A percentile compares a stretch with the other conserved stretches of the same genome.
Evolutionary conservation across 2,329 filamentous ascomycete species (phyloP).

Genomic region (Parastagonospora avenae): DNA sequence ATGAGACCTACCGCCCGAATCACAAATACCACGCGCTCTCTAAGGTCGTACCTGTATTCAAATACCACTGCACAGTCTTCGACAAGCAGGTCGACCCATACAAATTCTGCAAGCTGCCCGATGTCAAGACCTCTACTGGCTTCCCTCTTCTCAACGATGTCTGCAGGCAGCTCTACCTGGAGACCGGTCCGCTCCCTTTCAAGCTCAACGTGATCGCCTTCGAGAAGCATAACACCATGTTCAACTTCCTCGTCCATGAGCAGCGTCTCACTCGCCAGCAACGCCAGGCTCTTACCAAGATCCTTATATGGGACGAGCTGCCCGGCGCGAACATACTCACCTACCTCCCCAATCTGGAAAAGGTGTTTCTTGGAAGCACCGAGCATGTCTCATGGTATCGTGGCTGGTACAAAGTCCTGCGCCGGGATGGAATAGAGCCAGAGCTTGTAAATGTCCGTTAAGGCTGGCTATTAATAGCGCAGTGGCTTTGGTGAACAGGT

Average conservation of each 20-base stretch:
- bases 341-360: constrained; percentile 26
- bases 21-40: background rate
- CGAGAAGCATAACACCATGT: constrained; percentile 24
- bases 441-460: constrained; percentile 1
- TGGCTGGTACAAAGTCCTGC: constrained; percentile 24
- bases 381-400: constrained; percentile 2
- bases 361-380: constrained; percentile 16
- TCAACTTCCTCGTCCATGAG: constrained; percentile 35
- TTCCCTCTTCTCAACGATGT: constrained; percentile 31
- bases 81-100: constrained; percentile 17
- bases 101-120: background rate
- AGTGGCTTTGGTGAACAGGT: too few species aligned
- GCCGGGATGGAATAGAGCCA: constrained; percentile 18
- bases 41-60: constrained; percentile 21
- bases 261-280: constrained; percentile 25
- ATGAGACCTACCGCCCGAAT: constrained; percentile 21
- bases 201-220: constrained; percentile 31
- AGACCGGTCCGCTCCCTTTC: constrained; percentile 35
- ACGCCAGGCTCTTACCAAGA: constrained; percentile 21
- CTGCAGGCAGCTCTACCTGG: constrained; percentile 36
- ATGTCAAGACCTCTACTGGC: constrained; percentile 4
- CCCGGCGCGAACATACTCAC: constrained; percentile 22
- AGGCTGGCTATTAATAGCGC: too few species aligned
- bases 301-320: constrained; percentile 21
- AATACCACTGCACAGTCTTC: constrained; percentile 26